A percentile compares a stretch with the other conserved stretches of the same genome.
Conservation (phyloP, 495 filamentous ascomycete genomes). For the Neurospora sp. region DNA sequence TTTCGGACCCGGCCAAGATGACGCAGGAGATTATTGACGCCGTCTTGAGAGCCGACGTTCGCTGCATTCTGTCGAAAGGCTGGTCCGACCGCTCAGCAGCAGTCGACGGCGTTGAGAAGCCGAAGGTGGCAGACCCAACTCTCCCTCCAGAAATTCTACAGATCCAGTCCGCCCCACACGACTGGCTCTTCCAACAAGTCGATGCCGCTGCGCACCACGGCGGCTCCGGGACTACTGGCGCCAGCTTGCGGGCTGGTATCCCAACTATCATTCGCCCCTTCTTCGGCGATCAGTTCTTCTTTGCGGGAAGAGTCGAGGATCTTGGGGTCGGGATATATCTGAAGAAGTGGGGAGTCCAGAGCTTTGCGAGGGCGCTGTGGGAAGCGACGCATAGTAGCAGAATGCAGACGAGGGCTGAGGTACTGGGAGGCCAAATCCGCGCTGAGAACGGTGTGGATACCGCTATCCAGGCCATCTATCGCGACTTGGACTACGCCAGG, state of each 20-base stretch:
- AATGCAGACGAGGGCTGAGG: conserved; percentile 77
- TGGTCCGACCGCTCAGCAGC: conserved; percentile 73
- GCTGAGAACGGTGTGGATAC: conserved; percentile 82
- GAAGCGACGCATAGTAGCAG: conserved; percentile 77
- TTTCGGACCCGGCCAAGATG: conserved; percentile 79
- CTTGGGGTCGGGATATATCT: conserved; percentile 85
- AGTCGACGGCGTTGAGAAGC: conserved; percentile 24
- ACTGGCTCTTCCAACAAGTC: conserved; percentile 92
- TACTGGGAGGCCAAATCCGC: conserved; percentile 77
- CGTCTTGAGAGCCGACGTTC: conserved; percentile 82
- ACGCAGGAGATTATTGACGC: conserved; percentile 86
- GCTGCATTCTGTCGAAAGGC: conserved; percentile 95
- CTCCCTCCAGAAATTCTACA: conserved; percentile 75
- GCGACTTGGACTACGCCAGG: conserved; percentile 92
- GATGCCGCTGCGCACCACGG: conserved; percentile 94
- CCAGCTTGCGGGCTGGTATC: conserved; percentile 81
- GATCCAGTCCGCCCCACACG: conserved; percentile 87
- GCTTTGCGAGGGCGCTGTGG: conserved; percentile 83
- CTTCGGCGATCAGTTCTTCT: conserved; percentile 98
- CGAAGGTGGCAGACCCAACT: conserved; percentile 44
- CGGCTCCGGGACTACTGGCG: conserved; percentile 90
- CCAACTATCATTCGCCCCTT: conserved; percentile 95
- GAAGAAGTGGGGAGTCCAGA: conserved; percentile 73
- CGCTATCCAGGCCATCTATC: conserved; percentile 88
- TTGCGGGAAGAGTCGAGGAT: conserved; percentile 79